Percentiles rank a stretch among this genome's conserved stretches.
phyloP scores from a whole-genome alignment of 148 eudicot genomes.

The Polygonum maritimum region DNA sequence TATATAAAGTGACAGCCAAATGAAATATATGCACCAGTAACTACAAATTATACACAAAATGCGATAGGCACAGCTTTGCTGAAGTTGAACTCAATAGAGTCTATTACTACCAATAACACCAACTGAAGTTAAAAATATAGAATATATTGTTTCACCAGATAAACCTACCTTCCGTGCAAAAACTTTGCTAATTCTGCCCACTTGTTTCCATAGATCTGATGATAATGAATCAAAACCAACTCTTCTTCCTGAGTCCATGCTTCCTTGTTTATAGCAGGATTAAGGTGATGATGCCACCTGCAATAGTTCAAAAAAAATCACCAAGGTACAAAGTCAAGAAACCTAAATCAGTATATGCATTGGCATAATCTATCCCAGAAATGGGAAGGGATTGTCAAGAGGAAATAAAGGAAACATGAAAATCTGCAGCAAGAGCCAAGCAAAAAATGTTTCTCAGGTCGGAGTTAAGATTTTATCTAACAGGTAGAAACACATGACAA shows the following conservation, averaged over 20 bases:
- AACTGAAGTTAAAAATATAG: neutral
- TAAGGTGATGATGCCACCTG: conserved; percentile 99
- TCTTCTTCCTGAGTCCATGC: conserved; percentile 99
- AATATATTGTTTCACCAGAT: neutral
- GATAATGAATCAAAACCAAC: conserved; percentile 66
- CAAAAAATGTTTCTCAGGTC: neutral
- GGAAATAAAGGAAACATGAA: neutral
- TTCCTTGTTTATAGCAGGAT: conserved; percentile 88
- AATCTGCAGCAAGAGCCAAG: neutral
- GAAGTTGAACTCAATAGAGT: neutral
- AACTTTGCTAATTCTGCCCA: conserved; percentile 96
- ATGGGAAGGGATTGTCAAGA: neutral
- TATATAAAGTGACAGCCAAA: neutral
- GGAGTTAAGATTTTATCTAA: neutral
- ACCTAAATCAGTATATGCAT: neutral
- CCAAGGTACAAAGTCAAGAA: neutral
- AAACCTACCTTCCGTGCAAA: conserved; percentile 76
- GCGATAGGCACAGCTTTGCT: neutral
- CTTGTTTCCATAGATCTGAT: conserved; percentile 81
- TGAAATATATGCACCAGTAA: neutral
- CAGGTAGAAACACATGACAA: neutral
- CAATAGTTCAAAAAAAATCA: conserved; percentile 5
- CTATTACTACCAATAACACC: neutral
- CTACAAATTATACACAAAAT: neutral
- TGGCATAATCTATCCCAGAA: neutral